Conservation (phyloP, 148 eudicot species). For the Fallopia convolvulus region DNA sequence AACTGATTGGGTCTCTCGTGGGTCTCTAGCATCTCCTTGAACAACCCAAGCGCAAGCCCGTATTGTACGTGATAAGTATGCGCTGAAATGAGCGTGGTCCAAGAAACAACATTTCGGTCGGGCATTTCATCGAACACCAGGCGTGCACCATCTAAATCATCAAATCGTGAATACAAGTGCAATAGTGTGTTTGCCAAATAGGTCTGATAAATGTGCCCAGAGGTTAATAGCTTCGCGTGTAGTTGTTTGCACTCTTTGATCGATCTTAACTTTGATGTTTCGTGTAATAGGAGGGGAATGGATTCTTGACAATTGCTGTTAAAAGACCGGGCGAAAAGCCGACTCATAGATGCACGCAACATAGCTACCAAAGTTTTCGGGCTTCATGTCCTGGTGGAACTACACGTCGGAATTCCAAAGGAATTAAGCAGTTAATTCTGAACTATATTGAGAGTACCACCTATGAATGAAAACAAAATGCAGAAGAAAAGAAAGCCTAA, state of each 20-base stretch:
- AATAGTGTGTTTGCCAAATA: slow-evolving; percentile 12
- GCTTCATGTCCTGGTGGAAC: neutral
- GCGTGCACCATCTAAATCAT: slow-evolving; percentile 13
- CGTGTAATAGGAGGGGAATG: neutral
- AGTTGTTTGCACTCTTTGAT: slow-evolving; percentile 15
- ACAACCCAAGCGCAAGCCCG: slow-evolving; percentile 9
- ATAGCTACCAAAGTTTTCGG: neutral
- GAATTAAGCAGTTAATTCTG: too few relatives aligned
- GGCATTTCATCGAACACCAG: slow-evolving; percentile 18
- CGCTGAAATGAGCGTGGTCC: slow-evolving; percentile 17
- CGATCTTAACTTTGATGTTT: neutral
- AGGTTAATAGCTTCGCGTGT: slow-evolving; percentile 9
- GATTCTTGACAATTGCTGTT: slow-evolving; percentile 1
- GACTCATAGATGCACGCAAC: neutral
- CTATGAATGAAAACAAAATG: too few relatives aligned
- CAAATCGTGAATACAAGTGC: slow-evolving; percentile 11
- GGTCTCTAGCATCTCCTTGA: slow-evolving; percentile 13
- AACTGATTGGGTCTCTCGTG: slow-evolving; percentile 18
- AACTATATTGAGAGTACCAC: too few relatives aligned
- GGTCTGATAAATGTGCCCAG: neutral
- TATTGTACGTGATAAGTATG: slow-evolving; percentile 13
- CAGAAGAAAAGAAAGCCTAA: too few relatives aligned
- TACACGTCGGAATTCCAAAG: too few relatives aligned
- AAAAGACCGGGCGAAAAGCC: neutral
- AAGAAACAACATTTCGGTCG: slow-evolving; percentile 11